Conservation (phyloP, 2,329 filamentous ascomycete species). For the Talaromyces funiculosus region DNA sequence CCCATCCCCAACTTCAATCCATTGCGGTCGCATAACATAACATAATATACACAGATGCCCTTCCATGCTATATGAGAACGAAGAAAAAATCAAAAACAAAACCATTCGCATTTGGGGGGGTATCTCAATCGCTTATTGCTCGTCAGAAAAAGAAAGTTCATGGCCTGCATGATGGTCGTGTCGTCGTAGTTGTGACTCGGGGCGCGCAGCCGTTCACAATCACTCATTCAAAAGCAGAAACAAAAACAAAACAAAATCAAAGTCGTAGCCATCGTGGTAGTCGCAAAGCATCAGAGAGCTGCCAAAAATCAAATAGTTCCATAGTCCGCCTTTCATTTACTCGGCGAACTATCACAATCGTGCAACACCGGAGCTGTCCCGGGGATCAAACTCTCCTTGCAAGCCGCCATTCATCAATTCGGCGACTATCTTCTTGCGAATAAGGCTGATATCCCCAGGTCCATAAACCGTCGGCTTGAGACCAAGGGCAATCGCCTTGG, state of each 20-base stretch:
- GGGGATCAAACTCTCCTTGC: slow-evolving; percentile 36
- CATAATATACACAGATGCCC: neutral
- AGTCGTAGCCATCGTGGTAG: too few relatives aligned
- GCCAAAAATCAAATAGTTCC: neutral
- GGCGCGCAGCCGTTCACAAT: neutral
- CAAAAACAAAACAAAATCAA: slow-evolving; percentile 13
- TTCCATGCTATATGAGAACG: neutral
- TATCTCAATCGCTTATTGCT: neutral
- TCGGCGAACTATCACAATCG: slow-evolving; percentile 14
- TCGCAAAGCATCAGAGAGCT: neutral
- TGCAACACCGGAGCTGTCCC: slow-evolving; percentile 7
- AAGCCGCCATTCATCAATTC: slow-evolving; percentile 44
- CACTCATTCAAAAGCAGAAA: slow-evolving; percentile 14
- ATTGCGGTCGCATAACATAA: neutral
- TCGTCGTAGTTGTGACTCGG: neutral
- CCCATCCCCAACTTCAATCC: neutral
- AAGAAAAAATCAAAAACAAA: slow-evolving; percentile 12
- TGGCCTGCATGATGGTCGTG: neutral
- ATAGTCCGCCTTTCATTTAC: neutral
- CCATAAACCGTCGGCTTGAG: slow-evolving; percentile 40
- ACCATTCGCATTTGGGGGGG: neutral
- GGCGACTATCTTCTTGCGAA: slow-evolving; percentile 44
- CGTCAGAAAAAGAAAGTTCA: neutral
- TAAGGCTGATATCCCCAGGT: slow-evolving; percentile 33
- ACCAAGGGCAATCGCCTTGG: slow-evolving; percentile 43